Percentiles rank a stretch among this genome's conserved stretches.
Conservation (phyloP, 768 basidiomycete species). For the Suillus spraguei region DNA sequence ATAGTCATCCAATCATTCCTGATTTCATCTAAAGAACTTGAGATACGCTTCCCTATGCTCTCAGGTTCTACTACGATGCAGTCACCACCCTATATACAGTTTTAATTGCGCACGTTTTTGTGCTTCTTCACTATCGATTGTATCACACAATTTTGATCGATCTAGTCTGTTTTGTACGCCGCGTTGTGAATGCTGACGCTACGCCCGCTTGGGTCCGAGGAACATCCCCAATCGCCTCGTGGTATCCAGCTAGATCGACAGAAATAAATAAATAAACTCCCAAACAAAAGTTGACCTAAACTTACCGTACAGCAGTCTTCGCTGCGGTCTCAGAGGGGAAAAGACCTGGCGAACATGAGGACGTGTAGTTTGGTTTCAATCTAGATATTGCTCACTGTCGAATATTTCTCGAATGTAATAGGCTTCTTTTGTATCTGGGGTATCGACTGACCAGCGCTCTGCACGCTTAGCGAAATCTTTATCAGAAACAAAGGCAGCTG, state of each 20-base stretch:
- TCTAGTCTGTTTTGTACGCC: conserved; percentile 57
- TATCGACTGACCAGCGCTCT: conserved; percentile 76
- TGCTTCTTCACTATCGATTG: conserved; percentile 6
- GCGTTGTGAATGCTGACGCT: conserved; percentile 96
- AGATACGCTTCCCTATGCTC: conserved; percentile 2
- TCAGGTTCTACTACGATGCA: conserved; percentile 7
- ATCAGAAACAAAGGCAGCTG: conserved; percentile 75
- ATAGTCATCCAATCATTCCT: conserved; percentile 11
- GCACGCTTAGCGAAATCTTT: conserved; percentile 72
- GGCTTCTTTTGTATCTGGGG: conserved; percentile 96
- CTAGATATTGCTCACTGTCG: conserved; percentile 51
- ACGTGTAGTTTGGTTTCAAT: conserved; percentile 7
- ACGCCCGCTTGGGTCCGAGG: conserved; percentile 91
- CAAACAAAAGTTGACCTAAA: conserved; percentile 18
- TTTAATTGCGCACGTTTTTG: conserved; percentile 1
- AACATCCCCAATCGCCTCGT: conserved; percentile 95
- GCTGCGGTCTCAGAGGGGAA: conserved; percentile 90
- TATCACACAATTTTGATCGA: conserved; percentile 11
- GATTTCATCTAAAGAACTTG: conserved; percentile 18
- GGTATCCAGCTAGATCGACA: conserved; percentile 76
- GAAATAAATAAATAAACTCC: conserved; percentile 18
- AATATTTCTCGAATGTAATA: conserved; percentile 93
- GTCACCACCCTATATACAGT: conserved; percentile 8
- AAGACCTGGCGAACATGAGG: conserved; percentile 46
- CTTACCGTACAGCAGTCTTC: conserved; percentile 86